Evolutionary conservation across 1,139 yeast species (phyloP).

Genomic region (Pneumocystis oryctolagi): DNA sequence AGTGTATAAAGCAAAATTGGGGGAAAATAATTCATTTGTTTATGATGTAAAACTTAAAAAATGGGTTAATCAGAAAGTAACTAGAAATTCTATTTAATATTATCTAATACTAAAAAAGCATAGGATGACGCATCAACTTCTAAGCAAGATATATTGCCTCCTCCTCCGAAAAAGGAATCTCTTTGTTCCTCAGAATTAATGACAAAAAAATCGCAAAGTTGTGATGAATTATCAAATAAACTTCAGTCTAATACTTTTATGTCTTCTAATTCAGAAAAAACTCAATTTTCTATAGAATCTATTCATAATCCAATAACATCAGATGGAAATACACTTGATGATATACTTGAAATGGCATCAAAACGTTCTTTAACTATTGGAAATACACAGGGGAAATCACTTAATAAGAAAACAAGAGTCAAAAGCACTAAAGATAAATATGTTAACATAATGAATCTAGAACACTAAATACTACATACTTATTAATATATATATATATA

Average conservation of each 20-base stretch:
- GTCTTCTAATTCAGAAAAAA: not conserved
- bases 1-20: slow-evolving; percentile 72
- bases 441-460: not conserved
- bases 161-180: slow-evolving; percentile 28
- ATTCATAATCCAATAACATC: not conserved
- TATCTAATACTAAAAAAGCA: slow-evolving; percentile 19
- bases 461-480: not conserved
- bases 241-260: not conserved
- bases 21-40: slow-evolving; percentile 58
- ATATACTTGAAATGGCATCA: not conserved
- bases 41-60: slow-evolving; percentile 74
- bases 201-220: not conserved
- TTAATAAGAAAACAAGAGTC: not conserved
- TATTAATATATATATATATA: not conserved
- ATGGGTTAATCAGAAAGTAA: slow-evolving; percentile 58
- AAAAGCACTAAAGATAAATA: not conserved
- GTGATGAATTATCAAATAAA: not conserved
- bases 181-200: not conserved
- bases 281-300: not conserved
- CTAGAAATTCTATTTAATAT: not conserved
- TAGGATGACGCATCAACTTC: not conserved
- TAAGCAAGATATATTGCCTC: not conserved
- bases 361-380: not conserved
- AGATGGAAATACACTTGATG: not conserved
- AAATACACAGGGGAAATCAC: not conserved